Evolutionary conservation across 129 eudicot genomes (phyloP), one percentile per base, ranked within the genome.

Genomic region (Escallonia herrerae): DNA sequence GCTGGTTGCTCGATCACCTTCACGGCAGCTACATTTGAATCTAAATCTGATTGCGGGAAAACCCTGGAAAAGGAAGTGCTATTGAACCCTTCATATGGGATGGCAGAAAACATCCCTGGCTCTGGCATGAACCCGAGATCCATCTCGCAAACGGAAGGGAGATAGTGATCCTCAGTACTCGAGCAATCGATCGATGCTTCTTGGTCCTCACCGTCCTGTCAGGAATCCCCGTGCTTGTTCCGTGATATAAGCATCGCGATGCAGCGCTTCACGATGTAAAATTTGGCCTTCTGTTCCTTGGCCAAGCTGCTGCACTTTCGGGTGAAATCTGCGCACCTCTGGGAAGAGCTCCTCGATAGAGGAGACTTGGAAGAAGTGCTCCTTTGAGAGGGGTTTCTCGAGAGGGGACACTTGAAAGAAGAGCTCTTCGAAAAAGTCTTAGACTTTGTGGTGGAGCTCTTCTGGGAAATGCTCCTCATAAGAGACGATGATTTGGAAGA

Each of bases 241-340:
- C 97, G 87, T 71, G 75, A 58, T 49, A 91, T 90, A 40, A 91
- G 81, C 97, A 91, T 91, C 7, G 85, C 60, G 60, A 91, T 84
- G 76, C 97, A 91, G 4, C 97, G 75, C 73, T 87, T 87, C 44
- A 91, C 87, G 22, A 91, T 91, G 79, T 91, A 91, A 63, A 91
- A 87, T 56, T 79, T 84, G 14, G 97, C 95, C 68, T 80, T 87
- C 54, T 91, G 97, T 76, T 91, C 97, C 63, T 91, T 91, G 44
- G 95, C 97, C 79, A 90, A 40, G 66, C 68, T 76, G 6, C 87
- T 81, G 50, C 97, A 91, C 78, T 84, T 91, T 57, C 78, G 76
- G 13, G 84, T 68, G 70, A 90, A 90, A 52, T 80, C 82, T 1
- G 87, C 64, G 37, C 91, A 77, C 78, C 75, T 86, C 49, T 90